Conservation (phyloP, 1,284 basidiomycete genomes). For the Cystobasidium pallidum region DNA sequence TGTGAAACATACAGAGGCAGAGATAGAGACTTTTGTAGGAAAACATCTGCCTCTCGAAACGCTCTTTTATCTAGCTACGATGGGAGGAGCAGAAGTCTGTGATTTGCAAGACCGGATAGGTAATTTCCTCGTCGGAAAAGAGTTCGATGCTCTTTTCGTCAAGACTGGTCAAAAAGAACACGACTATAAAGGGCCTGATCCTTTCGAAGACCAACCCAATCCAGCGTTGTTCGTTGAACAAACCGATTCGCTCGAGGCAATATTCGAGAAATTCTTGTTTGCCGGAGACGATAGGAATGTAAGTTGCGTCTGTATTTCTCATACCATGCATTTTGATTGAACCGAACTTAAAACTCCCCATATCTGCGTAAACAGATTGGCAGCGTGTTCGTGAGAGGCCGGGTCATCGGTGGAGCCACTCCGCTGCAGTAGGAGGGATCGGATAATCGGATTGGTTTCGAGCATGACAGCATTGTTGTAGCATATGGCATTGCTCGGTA, state of each 20-base stretch:
- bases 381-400: conserved; percentile 81
- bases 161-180: conserved; percentile 59
- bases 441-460: not conserved
- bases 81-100: conserved; percentile 87
- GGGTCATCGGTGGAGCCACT: conserved; percentile 69
- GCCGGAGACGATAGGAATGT: conserved; percentile 60
- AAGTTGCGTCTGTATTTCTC: not conserved
- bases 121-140: conserved; percentile 76
- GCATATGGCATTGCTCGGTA: not conserved
- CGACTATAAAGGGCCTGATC: conserved; percentile 61
- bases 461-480: not conserved
- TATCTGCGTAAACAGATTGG: conserved; percentile 65
- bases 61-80: conserved; percentile 85
- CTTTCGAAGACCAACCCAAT: conserved; percentile 48
- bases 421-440: conserved; percentile 33
- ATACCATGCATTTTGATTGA: conserved; percentile 4
- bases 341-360: conserved; percentile 80
- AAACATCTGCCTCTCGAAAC: conserved; percentile 73
- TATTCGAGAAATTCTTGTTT: conserved; percentile 66
- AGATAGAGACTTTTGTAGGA: conserved; percentile 61
- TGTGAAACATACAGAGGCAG: conserved; percentile 27
- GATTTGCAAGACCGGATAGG: conserved; percentile 72
- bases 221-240: conserved; percentile 49
- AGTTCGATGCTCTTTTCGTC: conserved; percentile 86
- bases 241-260: conserved; percentile 60